Percentiles rank a stretch among this genome's conserved stretches.
Evolutionary conservation across 257 asterid species (phyloP).

Genomic region (Jasminum sambac): DNA sequence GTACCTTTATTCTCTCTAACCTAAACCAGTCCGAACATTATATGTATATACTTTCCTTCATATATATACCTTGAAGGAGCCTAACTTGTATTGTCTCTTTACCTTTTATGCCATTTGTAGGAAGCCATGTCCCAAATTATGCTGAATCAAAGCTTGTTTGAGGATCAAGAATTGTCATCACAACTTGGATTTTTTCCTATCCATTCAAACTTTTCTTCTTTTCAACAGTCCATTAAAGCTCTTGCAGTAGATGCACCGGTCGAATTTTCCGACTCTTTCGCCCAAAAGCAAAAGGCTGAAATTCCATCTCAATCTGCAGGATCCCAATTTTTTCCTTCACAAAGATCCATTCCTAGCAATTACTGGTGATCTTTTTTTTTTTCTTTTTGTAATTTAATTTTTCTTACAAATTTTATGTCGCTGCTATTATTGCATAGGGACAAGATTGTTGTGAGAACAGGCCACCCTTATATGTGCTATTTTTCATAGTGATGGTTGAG

Average conservation of each 20-base stretch:
- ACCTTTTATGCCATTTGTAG: conserved; percentile 3
- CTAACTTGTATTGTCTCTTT: background rate
- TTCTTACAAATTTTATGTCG: too few species aligned
- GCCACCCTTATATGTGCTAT: too few species aligned
- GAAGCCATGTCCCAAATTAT: conserved; percentile 30
- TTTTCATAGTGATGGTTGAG: too few species aligned
- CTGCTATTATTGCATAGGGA: too few species aligned
- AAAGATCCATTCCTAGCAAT: conserved; percentile 47
- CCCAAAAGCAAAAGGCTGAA: conserved; percentile 42
- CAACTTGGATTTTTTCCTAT: conserved; percentile 57
- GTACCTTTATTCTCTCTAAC: conserved; percentile 20
- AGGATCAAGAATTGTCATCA: conserved; percentile 69
- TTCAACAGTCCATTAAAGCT: conserved; percentile 52
- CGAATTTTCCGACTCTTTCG: conserved; percentile 34
- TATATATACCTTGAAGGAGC: conserved; percentile 1
- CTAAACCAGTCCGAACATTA: conserved; percentile 18
- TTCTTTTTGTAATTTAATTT: too few species aligned
- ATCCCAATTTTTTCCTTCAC: conserved; percentile 59
- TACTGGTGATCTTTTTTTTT: conserved; percentile 46
- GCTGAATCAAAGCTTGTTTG: conserved; percentile 64
- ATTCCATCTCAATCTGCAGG: conserved; percentile 40
- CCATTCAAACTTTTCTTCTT: conserved; percentile 39
- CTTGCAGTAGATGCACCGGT: conserved; percentile 29
- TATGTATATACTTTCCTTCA: background rate
- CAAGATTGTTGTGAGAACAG: too few species aligned